Evolutionary conservation across 805 yeast genomes (phyloP), one percentile per base, ranked within the genome.

Genomic region (Candida ipomoeae): DNA sequence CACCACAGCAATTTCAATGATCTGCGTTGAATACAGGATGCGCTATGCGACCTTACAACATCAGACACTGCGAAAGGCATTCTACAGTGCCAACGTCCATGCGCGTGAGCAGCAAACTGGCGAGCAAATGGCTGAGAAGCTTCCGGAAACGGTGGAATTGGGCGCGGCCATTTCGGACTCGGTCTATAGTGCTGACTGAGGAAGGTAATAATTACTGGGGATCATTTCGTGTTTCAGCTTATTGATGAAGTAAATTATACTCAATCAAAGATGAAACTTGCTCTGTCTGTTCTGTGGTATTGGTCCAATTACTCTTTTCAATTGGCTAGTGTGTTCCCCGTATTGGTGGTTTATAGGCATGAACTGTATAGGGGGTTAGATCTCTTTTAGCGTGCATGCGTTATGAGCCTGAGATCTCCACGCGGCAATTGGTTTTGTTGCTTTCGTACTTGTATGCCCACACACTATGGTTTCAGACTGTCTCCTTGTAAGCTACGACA

Each of bases 21-120:
- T 10, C 14, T 17, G 21, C 21, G 10, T 15, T 39, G 37, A 10
- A 38, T 48, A 35, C 48, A 44, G 48, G 44, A 39, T 15, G 11
- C 40, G 29, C 42, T 34, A 34, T 42, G 45, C 45, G 45, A 33
- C 45, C 45, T 33, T 42, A 34, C 45, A 42, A 20, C 45, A 41
- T 41, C 20, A n/a, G 36, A 31, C 44, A 23, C 44, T 31, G 44
- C 35, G 45, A 13, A 21, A 42, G 38, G 29, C 31, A 21, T 42
- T 42, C 21, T 20, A 17, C 36, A 41, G 36, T 31, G 8, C 8
- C 8, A 39, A 23, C 11, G 44, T 41, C 26, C 20, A 41, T 31
- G 44, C 36, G 44, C 44, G 36, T 26, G 36, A 14, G 26, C 14
- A 41, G 36, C 37, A 31, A 41, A 14, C 14, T n/a, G 44, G 21